Evolutionary conservation across 805 yeast species (phyloP), one percentile per base, ranked within the genome.

Genomic region (Kazachstania psychrophila): DNA sequence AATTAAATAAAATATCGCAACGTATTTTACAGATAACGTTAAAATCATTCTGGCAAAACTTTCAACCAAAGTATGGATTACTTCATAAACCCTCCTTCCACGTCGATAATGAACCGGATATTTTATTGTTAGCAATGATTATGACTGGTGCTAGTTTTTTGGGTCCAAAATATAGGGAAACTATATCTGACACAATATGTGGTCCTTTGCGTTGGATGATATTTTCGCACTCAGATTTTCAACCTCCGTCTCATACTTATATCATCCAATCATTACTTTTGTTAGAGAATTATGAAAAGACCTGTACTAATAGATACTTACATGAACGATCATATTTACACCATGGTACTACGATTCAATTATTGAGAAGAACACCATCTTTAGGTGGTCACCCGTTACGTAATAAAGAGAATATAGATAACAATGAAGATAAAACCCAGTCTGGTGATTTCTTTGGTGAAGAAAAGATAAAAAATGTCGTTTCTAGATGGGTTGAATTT

Each of bases 291-390:
- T 78, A 75, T 51, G 95, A 85, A 54, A 82, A 85, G 60, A 70
- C 79, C 41, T 77, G 80, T 46, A 66, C 85, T 0, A 70, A 73
- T 31, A 63, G 95, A 47, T 61, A 63, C 28, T 58, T 82, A 48
- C 95, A 85, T 54, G 95, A 85, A 59, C 60, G 95, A 33, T 82
- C 85, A 0, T 89, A 80, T 56, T 62, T 86, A 15, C 94, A 86
- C 53, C 95, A 85, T 56, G 95, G 92, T 4, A 80, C 94, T 0
- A 77, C 88, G 0, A 77, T 84, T 28, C 95, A 85, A 56, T 60
- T 85, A 29, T 60, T 85, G 34, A 63, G 94, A 46, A 66, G 95
- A 47, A 75, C 85, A 0, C 85, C 94, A 1, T 72, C 81, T 1
- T 58, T 85, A 23, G 87, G 87, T 11, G 87, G 87, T 0, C 74